Percentiles rank a stretch among this genome's conserved stretches.
Evolutionary conservation across 352 stramenopile species (phyloP).

Genomic region (Phytophthora sp.): DNA sequence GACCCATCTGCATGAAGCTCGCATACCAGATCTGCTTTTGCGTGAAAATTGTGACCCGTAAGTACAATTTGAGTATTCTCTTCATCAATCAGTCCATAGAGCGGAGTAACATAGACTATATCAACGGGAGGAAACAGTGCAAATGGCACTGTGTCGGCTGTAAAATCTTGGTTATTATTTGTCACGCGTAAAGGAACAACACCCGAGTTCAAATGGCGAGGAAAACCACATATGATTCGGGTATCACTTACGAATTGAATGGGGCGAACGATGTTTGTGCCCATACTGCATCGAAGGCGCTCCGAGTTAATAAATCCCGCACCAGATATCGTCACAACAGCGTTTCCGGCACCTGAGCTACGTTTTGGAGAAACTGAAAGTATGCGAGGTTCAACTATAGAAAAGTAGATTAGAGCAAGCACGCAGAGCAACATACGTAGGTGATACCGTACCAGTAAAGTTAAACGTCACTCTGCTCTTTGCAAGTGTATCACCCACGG

Average conservation of each 20-base stretch:
- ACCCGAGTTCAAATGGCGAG: conserved; percentile 19
- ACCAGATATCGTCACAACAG: conserved; percentile 24
- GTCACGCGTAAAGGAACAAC: conserved; percentile 32
- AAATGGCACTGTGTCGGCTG: conserved; percentile 18
- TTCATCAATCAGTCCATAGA: conserved; percentile 19
- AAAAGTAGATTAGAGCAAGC: no score
- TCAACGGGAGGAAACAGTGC: conserved; percentile 3
- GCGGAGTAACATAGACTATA: conserved; percentile 29
- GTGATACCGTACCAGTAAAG: conserved; percentile 36
- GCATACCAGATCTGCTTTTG: conserved; percentile 25
- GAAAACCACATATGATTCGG: conserved; percentile 26
- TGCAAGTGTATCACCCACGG: conserved; percentile 8
- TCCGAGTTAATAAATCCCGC: conserved; percentile 35
- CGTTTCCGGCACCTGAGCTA: conserved; percentile 14
- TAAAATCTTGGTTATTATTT: conserved; percentile 53
- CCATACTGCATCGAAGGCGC: conserved; percentile 35
- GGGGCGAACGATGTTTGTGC: conserved; percentile 5
- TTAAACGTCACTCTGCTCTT: conserved; percentile 30
- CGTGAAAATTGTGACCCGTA: conserved; percentile 34
- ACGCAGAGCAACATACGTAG: no score
- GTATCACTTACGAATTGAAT: conserved; percentile 19
- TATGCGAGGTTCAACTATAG: conserved; percentile 29
- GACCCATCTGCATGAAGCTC: conserved; percentile 7
- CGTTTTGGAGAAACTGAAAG: conserved; percentile 25
- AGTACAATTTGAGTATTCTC: conserved; percentile 23